Conservation (phyloP, 1,284 basidiomycete genomes). For the Cryptococcus amylolentus region DNA sequence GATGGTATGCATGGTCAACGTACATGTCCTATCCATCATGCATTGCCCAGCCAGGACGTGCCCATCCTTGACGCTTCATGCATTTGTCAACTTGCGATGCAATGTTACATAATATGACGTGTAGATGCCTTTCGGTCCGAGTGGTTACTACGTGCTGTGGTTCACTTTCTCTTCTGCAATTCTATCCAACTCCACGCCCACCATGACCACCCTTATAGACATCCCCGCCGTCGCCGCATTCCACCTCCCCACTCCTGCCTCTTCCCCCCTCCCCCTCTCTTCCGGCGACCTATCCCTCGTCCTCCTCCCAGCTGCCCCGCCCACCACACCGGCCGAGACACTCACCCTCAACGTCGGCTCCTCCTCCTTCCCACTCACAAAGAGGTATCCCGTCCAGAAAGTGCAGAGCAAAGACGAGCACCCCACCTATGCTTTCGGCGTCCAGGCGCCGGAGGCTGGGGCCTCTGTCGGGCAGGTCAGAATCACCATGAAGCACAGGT, state of each 20-base stretch:
- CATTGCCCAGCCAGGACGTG: no score
- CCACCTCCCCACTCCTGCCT: conserved; percentile 40
- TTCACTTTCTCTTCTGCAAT: neutral
- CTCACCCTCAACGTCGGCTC: conserved; percentile 40
- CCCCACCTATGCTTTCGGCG: conserved; percentile 40
- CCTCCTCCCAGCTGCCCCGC: conserved; percentile 39
- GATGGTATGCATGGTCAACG: no score
- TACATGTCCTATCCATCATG: no score
- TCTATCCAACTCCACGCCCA: neutral
- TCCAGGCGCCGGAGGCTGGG: conserved; percentile 27
- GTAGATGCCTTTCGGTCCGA: no score
- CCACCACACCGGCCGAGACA: conserved; percentile 29
- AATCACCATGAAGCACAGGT: conserved; percentile 41
- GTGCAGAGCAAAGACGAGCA: conserved; percentile 41
- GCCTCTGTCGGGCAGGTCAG: conserved; percentile 41
- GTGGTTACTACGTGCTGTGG: no score
- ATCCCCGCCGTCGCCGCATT: conserved; percentile 37
- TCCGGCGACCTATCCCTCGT: conserved; percentile 40
- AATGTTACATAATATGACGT: no score
- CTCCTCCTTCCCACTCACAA: conserved; percentile 38
- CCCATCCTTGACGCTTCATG: no score
- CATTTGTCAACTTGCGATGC: no score
- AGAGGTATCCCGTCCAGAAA: conserved; percentile 37
- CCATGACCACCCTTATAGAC: conserved; percentile 42
- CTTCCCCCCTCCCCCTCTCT: conserved; percentile 37